A percentile compares a stretch with the other conserved stretches of the same genome.
phyloP scores from a whole-genome alignment of 2,329 filamentous ascomycete genomes.

The Aschersonia sp. region DNA sequence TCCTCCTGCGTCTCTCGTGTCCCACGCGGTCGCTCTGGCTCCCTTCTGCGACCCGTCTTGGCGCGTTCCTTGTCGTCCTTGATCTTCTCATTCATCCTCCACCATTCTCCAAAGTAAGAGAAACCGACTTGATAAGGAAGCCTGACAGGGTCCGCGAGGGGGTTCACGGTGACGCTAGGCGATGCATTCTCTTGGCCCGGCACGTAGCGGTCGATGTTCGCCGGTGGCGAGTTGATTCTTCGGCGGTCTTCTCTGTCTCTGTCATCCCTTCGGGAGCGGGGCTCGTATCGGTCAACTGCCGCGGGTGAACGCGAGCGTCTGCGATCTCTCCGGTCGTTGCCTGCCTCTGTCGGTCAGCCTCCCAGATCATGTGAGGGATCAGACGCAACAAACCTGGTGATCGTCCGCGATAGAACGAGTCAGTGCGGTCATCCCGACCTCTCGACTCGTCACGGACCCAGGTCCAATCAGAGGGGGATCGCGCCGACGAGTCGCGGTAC shows the following conservation, averaged over 20 bases:
- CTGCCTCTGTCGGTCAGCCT: constrained; percentile 17
- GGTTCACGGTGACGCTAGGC: constrained; percentile 39
- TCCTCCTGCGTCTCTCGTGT: constrained; percentile 56
- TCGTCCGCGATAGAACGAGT: constrained; percentile 50
- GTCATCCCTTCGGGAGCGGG: constrained; percentile 54
- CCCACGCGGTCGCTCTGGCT: constrained; percentile 47
- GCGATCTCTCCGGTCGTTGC: constrained; percentile 43
- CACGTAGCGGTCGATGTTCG: constrained; percentile 74
- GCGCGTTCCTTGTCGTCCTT: constrained; percentile 67
- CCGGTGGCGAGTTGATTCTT: constrained; percentile 44
- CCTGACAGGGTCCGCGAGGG: constrained; percentile 55
- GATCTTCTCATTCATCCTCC: constrained; percentile 67
- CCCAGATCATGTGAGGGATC: not conserved
- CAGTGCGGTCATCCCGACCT: constrained; percentile 36
- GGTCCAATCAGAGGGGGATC: constrained; percentile 37
- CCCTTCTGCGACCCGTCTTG: constrained; percentile 53
- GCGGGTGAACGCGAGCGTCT: constrained; percentile 57
- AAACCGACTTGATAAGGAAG: constrained; percentile 72
- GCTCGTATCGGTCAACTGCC: constrained; percentile 64
- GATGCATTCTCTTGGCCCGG: constrained; percentile 50
- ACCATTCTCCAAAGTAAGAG: constrained; percentile 78
- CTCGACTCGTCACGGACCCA: constrained; percentile 40
- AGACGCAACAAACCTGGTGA: constrained; percentile 42
- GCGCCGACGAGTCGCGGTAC: constrained; percentile 35
- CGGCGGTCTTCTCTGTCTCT: constrained; percentile 47